Evolutionary conservation across 306 rosid genomes (phyloP).

Genomic region (Begonia fuchsioides): DNA sequence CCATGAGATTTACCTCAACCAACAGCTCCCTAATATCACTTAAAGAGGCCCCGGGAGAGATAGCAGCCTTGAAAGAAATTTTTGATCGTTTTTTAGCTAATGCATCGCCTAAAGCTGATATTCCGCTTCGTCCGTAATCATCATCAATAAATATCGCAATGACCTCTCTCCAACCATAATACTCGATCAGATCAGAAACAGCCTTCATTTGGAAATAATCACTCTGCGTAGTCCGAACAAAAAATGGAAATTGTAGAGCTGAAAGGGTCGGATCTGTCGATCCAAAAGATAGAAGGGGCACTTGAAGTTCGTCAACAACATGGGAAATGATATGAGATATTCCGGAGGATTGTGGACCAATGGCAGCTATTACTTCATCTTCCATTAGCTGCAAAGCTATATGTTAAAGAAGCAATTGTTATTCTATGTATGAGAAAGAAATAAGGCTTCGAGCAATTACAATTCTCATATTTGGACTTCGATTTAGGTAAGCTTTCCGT

Average conservation of each 20-base stretch:
- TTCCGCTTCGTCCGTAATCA: slow-evolving; percentile 71
- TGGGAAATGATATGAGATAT: slow-evolving; percentile 85
- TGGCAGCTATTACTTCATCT: slow-evolving; percentile 49
- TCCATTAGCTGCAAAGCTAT: slow-evolving; percentile 84
- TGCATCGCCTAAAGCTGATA: slow-evolving; percentile 58
- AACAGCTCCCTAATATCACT: slow-evolving; percentile 31
- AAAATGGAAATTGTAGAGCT: slow-evolving; percentile 67
- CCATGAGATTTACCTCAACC: slow-evolving; percentile 57
- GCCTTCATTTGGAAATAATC: slow-evolving; percentile 79
- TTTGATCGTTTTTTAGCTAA: slow-evolving; percentile 50
- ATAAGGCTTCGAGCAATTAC: too few species aligned
- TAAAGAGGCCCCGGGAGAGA: slow-evolving; percentile 30
- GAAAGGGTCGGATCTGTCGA: slow-evolving; percentile 83
- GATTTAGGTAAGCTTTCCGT: too few species aligned
- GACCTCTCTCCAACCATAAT: slow-evolving; percentile 64
- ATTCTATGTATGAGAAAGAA: not conserved
- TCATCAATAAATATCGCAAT: slow-evolving; percentile 75
- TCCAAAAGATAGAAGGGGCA: slow-evolving; percentile 78
- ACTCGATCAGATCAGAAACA: slow-evolving; percentile 52
- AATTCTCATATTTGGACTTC: too few species aligned
- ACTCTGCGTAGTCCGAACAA: slow-evolving; percentile 60
- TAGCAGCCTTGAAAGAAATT: slow-evolving; percentile 68
- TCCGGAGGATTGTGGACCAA: slow-evolving; percentile 96
- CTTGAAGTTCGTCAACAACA: slow-evolving; percentile 72
- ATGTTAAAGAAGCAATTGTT: slow-evolving; percentile 14